phyloP scores from a whole-genome alignment of 805 yeast species.

The Metschnikowia cerradonensis region DNA sequence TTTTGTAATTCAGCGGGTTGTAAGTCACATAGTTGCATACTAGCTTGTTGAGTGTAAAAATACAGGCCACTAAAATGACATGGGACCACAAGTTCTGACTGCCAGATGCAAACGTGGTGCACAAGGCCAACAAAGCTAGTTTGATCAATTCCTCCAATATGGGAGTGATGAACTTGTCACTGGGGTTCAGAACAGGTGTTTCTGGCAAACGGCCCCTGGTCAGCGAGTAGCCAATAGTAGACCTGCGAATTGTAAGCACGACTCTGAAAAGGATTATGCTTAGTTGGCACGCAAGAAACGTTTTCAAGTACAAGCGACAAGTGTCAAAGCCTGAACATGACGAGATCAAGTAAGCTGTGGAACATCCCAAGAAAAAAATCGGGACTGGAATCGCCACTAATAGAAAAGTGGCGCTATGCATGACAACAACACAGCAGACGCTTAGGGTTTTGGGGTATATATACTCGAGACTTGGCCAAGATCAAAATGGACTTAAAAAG shows the following conservation, averaged over 20 bases:
- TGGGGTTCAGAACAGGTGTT: background rate
- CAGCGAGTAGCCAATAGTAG: background rate
- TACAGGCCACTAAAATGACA: conserved; percentile 4
- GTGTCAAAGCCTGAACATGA: background rate
- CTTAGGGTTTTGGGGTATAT: background rate
- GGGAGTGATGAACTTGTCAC: conserved; percentile 11
- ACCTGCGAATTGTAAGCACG: conserved; percentile 6
- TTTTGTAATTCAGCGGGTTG: conserved; percentile 11
- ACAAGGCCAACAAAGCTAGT: conserved; percentile 1
- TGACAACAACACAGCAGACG: background rate
- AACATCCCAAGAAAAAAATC: background rate
- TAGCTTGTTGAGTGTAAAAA: conserved; percentile 11
- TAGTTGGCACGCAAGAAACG: conserved; percentile 7
- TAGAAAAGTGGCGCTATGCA: conserved; percentile 5
- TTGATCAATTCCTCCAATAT: conserved; percentile 10
- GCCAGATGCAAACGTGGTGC: background rate
- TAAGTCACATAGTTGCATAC: conserved; percentile 8
- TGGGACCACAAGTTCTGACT: conserved; percentile 1
- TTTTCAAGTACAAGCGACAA: background rate
- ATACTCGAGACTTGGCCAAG: background rate
- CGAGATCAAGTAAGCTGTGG: background rate
- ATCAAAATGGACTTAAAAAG: background rate
- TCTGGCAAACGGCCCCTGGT: conserved; percentile 10
- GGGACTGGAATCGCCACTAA: conserved; percentile 6
- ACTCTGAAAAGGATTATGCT: conserved; percentile 4